Conservation (phyloP, 768 basidiomycete genomes). For the Cyclocybe aegerita region DNA sequence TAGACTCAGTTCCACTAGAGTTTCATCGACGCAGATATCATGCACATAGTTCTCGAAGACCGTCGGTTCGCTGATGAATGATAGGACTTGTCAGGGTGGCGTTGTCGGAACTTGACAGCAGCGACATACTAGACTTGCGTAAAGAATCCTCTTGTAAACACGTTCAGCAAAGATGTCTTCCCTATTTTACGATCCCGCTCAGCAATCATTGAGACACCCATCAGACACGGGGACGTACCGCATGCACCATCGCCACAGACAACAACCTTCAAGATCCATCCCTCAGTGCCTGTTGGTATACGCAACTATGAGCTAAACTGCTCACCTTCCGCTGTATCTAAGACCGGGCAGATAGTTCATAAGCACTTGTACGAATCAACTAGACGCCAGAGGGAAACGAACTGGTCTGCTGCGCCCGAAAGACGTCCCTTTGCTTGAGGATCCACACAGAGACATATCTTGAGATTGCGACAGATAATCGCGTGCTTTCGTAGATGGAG, state of each 20-base stretch:
- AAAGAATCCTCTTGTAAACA: conserved; percentile 90
- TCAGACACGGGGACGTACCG: conserved; percentile 47
- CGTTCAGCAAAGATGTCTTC: conserved; percentile 85
- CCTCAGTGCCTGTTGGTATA: conserved; percentile 4
- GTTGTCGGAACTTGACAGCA: neutral
- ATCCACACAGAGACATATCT: conserved; percentile 55
- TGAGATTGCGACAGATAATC: neutral
- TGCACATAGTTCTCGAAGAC: conserved; percentile 99
- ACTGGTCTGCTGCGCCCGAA: conserved; percentile 60
- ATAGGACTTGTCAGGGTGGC: neutral
- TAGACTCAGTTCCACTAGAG: conserved; percentile 84
- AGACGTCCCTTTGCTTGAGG: conserved; percentile 46
- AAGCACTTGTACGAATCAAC: conserved; percentile 2
- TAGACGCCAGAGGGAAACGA: conserved; percentile 16
- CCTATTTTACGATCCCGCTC: conserved; percentile 38
- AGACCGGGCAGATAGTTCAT: conserved; percentile 1
- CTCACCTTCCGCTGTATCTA: conserved; percentile 51
- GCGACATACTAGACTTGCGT: conserved; percentile 84
- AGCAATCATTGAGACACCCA: conserved; percentile 15
- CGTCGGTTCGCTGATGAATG: conserved; percentile 69
- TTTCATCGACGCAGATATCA: conserved; percentile 83
- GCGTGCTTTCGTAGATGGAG: neutral
- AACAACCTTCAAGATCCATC: conserved; percentile 46
- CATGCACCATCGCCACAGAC: conserved; percentile 98
- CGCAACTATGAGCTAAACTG: neutral